Evolutionary conservation across 495 filamentous ascomycete genomes (phyloP).

Genomic region (Neurospora discreta): DNA sequence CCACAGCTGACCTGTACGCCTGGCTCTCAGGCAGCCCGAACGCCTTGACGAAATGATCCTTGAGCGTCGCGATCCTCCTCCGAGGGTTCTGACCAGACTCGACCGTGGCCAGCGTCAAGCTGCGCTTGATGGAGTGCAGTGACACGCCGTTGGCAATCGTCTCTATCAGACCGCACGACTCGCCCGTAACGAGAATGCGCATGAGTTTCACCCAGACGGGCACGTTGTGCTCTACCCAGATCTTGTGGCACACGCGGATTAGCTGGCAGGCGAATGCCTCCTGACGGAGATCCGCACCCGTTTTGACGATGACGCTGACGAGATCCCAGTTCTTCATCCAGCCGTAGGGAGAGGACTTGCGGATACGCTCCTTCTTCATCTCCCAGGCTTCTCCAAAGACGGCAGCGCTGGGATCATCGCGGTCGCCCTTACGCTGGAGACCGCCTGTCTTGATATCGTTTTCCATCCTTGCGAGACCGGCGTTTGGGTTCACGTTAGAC

Average conservation of each 20-base stretch:
- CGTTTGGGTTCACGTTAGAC: conserved; percentile 44
- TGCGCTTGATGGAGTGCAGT: conserved; percentile 64
- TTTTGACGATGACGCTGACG: conserved; percentile 70
- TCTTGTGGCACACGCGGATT: conserved; percentile 61
- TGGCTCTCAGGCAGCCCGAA: conserved; percentile 54
- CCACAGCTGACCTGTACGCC: conserved; percentile 50
- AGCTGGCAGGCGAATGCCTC: conserved; percentile 73
- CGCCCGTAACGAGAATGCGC: conserved; percentile 68
- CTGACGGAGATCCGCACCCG: conserved; percentile 62
- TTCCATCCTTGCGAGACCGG: conserved; percentile 67
- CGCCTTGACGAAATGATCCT: conserved; percentile 65
- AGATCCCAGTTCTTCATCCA: conserved; percentile 76
- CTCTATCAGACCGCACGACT: conserved; percentile 66
- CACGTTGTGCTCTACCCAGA: conserved; percentile 59
- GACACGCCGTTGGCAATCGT: conserved; percentile 73
- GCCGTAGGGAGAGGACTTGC: conserved; percentile 62
- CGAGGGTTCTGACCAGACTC: conserved; percentile 54
- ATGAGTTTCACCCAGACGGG: conserved; percentile 73
- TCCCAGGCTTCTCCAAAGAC: conserved; percentile 73
- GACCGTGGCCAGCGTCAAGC: conserved; percentile 55
- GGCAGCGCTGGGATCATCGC: conserved; percentile 69
- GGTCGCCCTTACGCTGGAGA: conserved; percentile 61
- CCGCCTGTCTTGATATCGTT: conserved; percentile 72
- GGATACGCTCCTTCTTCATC: conserved; percentile 63
- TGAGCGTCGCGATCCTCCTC: conserved; percentile 57